Percentiles rank a stretch among this genome's conserved stretches.
These are phyloP conservation scores for Astragalus glycyphyllos DNA, from an alignment of 306 rosid genomes.

Conservation along the genomic window DNA sequence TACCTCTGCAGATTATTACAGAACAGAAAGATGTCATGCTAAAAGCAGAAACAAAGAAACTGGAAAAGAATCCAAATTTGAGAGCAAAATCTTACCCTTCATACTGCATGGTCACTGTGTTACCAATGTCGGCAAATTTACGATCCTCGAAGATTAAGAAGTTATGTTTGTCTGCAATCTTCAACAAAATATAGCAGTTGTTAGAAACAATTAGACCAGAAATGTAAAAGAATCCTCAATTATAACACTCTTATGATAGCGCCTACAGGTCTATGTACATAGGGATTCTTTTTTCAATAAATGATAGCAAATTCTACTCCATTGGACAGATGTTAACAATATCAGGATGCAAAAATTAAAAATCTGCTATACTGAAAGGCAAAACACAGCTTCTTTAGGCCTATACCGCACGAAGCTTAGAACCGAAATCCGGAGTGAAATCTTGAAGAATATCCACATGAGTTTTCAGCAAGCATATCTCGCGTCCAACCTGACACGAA, in stretches of 20 bases:
- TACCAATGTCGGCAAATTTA: conserved; percentile 93
- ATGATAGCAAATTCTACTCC: conserved; percentile 1
- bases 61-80: conserved; percentile 14
- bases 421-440: conserved; percentile 84
- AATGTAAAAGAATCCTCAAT: conserved; percentile 19
- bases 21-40: conserved; percentile 31
- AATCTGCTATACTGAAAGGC: neutral
- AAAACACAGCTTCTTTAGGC: conserved; percentile 20
- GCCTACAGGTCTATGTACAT: no score
- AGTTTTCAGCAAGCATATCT: conserved; percentile 91
- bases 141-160: conserved; percentile 95
- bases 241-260: no score
- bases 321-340: conserved; percentile 2
- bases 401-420: conserved; percentile 75
- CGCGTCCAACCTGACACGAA: conserved; percentile 74
- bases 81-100: conserved; percentile 66
- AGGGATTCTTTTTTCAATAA: conserved; percentile 7
- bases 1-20: conserved; percentile 64
- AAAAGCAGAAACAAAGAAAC: conserved; percentile 21
- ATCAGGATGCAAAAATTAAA: conserved; percentile 3
- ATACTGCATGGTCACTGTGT: conserved; percentile 91
- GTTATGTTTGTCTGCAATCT: conserved; percentile 88
- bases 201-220: conserved; percentile 33
- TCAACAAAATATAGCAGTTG: conserved; percentile 37
- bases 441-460: conserved; percentile 92